Evolutionary conservation across 768 basidiomycete species (phyloP).

Genomic region (Hericium erinaceus): DNA sequence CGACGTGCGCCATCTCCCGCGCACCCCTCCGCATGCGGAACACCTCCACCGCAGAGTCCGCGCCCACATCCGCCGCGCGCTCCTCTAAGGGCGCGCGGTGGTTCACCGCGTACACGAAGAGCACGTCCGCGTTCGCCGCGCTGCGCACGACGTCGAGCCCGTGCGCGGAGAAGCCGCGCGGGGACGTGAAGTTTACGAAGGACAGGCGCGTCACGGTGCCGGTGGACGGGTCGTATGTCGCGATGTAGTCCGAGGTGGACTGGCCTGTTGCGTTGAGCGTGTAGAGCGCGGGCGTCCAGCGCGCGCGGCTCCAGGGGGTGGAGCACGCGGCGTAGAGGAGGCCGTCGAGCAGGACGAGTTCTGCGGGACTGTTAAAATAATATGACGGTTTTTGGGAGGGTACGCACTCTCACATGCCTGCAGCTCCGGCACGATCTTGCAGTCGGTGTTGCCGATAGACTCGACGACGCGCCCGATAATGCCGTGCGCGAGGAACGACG

Average conservation of each 20-base stretch:
- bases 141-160: constrained; percentile 65
- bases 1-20: constrained; percentile 38
- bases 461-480: constrained; percentile 32
- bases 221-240: constrained; percentile 45
- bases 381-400: neutral
- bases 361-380: constrained; percentile 22
- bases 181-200: constrained; percentile 20
- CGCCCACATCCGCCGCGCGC: constrained; percentile 38
- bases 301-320: constrained; percentile 32
- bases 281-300: constrained; percentile 43
- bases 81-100: constrained; percentile 45
- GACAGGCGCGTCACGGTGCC: constrained; percentile 35
- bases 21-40: constrained; percentile 46
- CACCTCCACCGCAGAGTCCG: constrained; percentile 64
- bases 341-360: constrained; percentile 52
- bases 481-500: constrained; percentile 34
- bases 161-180: constrained; percentile 43
- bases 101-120: constrained; percentile 66
- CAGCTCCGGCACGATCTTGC: constrained; percentile 41
- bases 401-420: constrained; percentile 60
- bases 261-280: constrained; percentile 28
- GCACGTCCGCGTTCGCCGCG: constrained; percentile 31
- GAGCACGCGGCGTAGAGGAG: constrained; percentile 59
- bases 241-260: constrained; percentile 44
- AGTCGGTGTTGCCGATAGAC: constrained; percentile 38